Percentiles rank a stretch among this genome's conserved stretches.
Conservation (phyloP, 495 filamentous ascomycete genomes). For the Pseudoneurospora amorphoporcata region DNA sequence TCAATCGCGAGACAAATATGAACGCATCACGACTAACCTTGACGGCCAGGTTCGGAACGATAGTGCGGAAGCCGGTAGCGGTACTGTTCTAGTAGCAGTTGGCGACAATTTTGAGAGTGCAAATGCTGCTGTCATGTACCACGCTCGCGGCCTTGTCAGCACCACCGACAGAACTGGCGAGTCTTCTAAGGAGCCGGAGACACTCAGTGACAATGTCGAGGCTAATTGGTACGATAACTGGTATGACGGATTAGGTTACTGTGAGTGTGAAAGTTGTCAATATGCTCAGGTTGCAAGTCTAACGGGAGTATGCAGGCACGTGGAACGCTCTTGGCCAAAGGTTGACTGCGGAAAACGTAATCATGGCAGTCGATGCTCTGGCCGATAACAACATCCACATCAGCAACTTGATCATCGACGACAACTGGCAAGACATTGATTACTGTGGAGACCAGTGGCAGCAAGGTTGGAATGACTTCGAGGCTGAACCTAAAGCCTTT, state of each 20-base stretch:
- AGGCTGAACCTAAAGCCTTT: slow-evolving; percentile 73
- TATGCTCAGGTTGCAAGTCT: not conserved
- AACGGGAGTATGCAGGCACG: slow-evolving; percentile 44
- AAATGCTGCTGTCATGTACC: slow-evolving; percentile 73
- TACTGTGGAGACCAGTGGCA: slow-evolving; percentile 37
- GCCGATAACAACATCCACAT: slow-evolving; percentile 64
- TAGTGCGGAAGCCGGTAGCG: slow-evolving; percentile 37
- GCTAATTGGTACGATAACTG: slow-evolving; percentile 69
- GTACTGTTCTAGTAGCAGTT: slow-evolving; percentile 59
- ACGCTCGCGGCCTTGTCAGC: slow-evolving; percentile 61
- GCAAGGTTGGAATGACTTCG: slow-evolving; percentile 59
- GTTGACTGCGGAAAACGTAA: slow-evolving; percentile 68
- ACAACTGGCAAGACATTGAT: slow-evolving; percentile 86
- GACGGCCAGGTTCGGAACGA: slow-evolving; percentile 50
- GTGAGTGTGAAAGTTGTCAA: slow-evolving; percentile 26
- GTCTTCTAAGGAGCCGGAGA: slow-evolving; percentile 28
- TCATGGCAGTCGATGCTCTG: slow-evolving; percentile 61
- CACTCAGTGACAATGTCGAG: slow-evolving; percentile 25
- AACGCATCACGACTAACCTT: not conserved
- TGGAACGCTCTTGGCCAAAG: slow-evolving; percentile 88
- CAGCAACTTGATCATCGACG: slow-evolving; percentile 81
- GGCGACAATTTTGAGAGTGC: slow-evolving; percentile 68
- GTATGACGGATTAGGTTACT: slow-evolving; percentile 73
- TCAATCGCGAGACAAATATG: not conserved
- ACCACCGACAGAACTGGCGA: slow-evolving; percentile 11